Conservation (phyloP, 768 basidiomycete species). For the Amanita thiersii region DNA sequence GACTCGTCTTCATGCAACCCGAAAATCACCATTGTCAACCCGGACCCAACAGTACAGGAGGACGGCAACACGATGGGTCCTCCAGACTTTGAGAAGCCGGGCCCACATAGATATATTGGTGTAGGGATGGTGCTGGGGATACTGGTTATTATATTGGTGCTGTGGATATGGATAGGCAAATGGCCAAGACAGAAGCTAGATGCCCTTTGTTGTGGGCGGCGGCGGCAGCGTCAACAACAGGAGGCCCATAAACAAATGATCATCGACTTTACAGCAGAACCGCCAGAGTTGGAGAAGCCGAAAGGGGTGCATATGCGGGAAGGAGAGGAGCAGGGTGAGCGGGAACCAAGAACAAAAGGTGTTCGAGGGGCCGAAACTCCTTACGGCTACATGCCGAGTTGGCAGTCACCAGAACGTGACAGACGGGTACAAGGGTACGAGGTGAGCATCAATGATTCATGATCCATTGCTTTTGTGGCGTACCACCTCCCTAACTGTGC, state of each 20-base stretch:
- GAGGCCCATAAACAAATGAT: constrained; percentile 6
- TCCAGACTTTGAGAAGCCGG: constrained; percentile 19
- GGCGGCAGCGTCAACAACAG: constrained; percentile 2
- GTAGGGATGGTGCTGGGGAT: constrained; percentile 31
- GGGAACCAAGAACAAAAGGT: background rate
- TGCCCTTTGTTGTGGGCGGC: constrained; percentile 11
- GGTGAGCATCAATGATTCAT: background rate
- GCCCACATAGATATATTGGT: constrained; percentile 36
- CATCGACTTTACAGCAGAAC: background rate
- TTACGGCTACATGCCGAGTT: background rate
- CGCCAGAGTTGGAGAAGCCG: constrained; percentile 5
- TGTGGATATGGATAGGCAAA: constrained; percentile 28
- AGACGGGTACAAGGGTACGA: constrained; percentile 1
- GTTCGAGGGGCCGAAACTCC: background rate
- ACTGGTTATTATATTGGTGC: constrained; percentile 22
- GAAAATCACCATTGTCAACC: constrained; percentile 17
- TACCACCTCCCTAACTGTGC: background rate
- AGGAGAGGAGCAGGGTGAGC: background rate
- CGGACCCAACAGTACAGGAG: constrained; percentile 17
- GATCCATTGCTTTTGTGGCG: background rate
- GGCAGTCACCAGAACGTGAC: background rate
- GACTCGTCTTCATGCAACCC: constrained; percentile 12
- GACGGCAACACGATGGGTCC: constrained; percentile 12
- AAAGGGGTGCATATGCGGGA: constrained; percentile 7
- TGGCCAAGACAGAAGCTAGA: constrained; percentile 23